Evolutionary conservation across 805 yeast genomes (phyloP).

Genomic region (Yarrowia hollandica): DNA sequence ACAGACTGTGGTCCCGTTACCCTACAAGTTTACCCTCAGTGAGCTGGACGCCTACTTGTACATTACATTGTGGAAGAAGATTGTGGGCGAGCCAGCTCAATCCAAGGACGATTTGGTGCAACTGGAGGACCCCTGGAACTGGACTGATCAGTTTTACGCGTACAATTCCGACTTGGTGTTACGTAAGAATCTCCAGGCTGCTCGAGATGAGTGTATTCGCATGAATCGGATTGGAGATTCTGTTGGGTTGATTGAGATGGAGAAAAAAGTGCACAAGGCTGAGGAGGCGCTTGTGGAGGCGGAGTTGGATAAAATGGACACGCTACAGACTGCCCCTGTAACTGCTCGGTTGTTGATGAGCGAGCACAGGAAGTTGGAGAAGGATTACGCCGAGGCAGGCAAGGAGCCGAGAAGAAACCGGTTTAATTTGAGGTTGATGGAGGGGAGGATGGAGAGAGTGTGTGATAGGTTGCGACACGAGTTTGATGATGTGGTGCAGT

Average conservation of each 20-base stretch:
- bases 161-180: neutral
- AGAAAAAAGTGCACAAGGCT: neutral
- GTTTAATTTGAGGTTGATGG: neutral
- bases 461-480: neutral
- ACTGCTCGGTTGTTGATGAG: neutral
- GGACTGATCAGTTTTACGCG: conserved; percentile 5
- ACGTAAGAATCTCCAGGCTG: neutral
- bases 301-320: neutral
- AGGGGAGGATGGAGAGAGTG: neutral
- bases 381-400: neutral
- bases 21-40: neutral
- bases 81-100: neutral
- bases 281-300: too few species aligned
- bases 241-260: neutral
- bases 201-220: neutral
- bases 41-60: neutral
- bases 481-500: neutral
- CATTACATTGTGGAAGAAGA: neutral
- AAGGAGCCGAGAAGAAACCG: too few species aligned
- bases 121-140: neutral
- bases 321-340: neutral
- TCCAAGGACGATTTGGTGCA: neutral
- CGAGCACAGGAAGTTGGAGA: neutral
- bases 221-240: neutral
- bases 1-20: neutral